Percentiles rank a stretch among this genome's conserved stretches.
Evolutionary conservation across 164 flowering plant species (phyloP).

Genomic region (Tinospora cordifolia): DNA sequence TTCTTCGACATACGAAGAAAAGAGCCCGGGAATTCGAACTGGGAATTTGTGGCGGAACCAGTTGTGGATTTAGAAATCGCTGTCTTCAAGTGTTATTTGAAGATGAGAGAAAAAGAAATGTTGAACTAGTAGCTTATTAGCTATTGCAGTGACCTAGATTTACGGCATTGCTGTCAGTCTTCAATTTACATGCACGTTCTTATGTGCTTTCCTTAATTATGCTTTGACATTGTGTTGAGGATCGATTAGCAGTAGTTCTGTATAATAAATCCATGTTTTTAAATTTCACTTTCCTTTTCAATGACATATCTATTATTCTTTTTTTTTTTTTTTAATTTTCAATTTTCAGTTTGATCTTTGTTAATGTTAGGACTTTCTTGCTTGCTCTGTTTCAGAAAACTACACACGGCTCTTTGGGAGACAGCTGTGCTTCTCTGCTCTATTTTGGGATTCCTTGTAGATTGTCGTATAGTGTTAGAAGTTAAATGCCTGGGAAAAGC

Average conservation of each 20-base stretch:
- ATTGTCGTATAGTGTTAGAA: background rate
- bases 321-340: background rate
- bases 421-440: background rate
- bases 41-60: background rate
- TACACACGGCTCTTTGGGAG: background rate
- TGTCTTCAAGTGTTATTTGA: background rate
- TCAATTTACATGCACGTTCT: background rate
- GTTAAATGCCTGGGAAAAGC: background rate
- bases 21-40: background rate
- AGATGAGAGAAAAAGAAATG: background rate
- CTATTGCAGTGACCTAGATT: background rate
- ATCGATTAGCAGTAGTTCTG: background rate
- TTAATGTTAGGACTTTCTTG: background rate
- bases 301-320: background rate
- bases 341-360: background rate
- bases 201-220: background rate
- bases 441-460: background rate
- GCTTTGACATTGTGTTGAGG: background rate
- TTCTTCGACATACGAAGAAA: background rate
- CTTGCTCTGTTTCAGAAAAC: background rate
- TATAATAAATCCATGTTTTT: background rate
- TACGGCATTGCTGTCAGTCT: background rate
- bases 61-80: background rate
- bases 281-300: background rate
- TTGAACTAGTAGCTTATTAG: background rate